These are phyloP conservation scores for Diacronema lutheri DNA, from an alignment of 78 protist species.

Conservation along the genomic window DNA sequence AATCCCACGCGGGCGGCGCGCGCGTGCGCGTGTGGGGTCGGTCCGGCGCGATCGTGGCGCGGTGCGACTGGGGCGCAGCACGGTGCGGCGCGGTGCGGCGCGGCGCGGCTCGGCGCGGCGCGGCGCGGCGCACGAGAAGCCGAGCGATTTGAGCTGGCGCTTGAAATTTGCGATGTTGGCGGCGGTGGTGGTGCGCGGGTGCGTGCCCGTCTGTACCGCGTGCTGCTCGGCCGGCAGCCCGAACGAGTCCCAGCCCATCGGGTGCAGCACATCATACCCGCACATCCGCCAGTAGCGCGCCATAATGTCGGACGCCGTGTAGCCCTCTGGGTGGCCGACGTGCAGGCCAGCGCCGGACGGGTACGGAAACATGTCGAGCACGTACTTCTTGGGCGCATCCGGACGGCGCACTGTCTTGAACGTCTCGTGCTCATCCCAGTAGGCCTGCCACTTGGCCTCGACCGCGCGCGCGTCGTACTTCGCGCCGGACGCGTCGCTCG, in stretches of 20 bases:
- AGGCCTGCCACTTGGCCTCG: slow-evolving; percentile 41
- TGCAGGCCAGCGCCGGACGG: slow-evolving; percentile 55
- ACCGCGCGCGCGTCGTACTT: slow-evolving; percentile 2
- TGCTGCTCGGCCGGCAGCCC: slow-evolving; percentile 55
- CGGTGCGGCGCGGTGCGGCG: background rate
- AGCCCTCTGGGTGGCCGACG: slow-evolving; percentile 55
- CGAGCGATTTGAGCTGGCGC: slow-evolving; percentile 41
- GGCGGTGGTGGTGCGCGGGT: slow-evolving; percentile 35
- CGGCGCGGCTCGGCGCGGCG: too few species aligned
- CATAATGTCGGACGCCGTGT: slow-evolving; percentile 47
- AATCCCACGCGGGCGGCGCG: background rate
- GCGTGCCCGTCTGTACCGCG: slow-evolving; percentile 29
- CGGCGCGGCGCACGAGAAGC: too few species aligned
- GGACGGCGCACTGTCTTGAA: slow-evolving; percentile 21
- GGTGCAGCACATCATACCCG: slow-evolving; percentile 52
- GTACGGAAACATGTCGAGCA: slow-evolving; percentile 60
- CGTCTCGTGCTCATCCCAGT: slow-evolving; percentile 39
- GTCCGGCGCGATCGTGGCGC: background rate
- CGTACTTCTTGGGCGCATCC: slow-evolving; percentile 35
- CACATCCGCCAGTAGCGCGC: slow-evolving; percentile 51
- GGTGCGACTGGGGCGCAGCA: background rate
- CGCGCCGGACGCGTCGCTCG: background rate
- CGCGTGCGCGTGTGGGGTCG: background rate
- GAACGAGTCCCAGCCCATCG: slow-evolving; percentile 59
- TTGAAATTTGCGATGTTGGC: slow-evolving; percentile 40